A percentile compares a stretch with the other conserved stretches of the same genome.
These are phyloP conservation scores for Mycena amicta DNA, from an alignment of 768 basidiomycete genomes.

Conservation along the genomic window DNA sequence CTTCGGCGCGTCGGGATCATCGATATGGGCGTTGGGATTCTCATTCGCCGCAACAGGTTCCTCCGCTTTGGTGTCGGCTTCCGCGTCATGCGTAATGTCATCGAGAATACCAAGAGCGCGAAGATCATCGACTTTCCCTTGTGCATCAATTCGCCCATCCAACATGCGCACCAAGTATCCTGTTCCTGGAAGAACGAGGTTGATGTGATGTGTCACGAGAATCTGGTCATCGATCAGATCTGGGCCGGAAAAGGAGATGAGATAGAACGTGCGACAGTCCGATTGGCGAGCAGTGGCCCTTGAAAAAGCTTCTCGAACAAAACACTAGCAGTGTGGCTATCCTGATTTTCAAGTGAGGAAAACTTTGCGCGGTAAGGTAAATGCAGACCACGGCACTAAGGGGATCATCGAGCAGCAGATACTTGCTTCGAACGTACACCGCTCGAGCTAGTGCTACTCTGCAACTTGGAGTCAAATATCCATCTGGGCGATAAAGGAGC, in stretches of 20 bases:
- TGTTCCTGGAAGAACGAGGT: conserved; percentile 74
- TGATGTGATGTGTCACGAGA: conserved; percentile 81
- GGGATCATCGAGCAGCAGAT: conserved; percentile 76
- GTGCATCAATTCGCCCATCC: conserved; percentile 77
- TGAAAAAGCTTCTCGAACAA: conserved; percentile 64
- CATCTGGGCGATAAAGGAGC: not conserved
- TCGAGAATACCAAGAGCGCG: conserved; percentile 61
- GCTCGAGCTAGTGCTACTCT: conserved; percentile 83
- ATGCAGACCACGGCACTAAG: conserved; percentile 74
- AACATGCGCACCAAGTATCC: conserved; percentile 75
- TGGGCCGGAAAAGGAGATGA: not conserved
- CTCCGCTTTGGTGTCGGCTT: conserved; percentile 49
- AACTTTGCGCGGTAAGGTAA: not conserved
- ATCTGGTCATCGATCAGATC: conserved; percentile 37
- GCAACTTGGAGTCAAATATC: not conserved
- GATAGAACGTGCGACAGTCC: conserved; percentile 57
- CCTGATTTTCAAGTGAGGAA: conserved; percentile 34
- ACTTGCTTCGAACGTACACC: conserved; percentile 70
- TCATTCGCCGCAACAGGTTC: conserved; percentile 36
- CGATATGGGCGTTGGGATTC: conserved; percentile 27
- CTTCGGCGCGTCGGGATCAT: conserved; percentile 26
- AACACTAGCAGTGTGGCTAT: conserved; percentile 66
- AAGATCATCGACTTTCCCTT: conserved; percentile 68
- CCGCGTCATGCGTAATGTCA: conserved; percentile 54
- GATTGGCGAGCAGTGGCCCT: conserved; percentile 63